Evolutionary conservation across 2,329 filamentous ascomycete species (phyloP).

Genomic region (Phialophora tarda): DNA sequence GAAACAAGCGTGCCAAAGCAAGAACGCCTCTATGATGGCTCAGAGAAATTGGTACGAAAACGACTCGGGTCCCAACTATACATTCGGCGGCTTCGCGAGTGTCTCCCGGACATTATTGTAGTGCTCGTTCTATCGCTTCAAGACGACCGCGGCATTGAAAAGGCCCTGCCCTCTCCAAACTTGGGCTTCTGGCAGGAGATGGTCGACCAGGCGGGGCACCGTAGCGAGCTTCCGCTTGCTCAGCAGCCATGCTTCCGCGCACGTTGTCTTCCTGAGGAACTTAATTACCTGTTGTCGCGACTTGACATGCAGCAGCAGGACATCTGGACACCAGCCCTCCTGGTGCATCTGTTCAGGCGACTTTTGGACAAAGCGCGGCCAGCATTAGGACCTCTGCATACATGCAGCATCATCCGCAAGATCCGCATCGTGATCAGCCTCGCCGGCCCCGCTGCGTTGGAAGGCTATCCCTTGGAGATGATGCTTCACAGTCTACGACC

Average conservation of each 20-base stretch:
- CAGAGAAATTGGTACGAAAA: slow-evolving; percentile 68
- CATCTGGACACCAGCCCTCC: slow-evolving; percentile 77
- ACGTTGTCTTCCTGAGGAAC: slow-evolving; percentile 74
- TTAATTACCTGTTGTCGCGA: slow-evolving; percentile 77
- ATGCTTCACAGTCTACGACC: slow-evolving; percentile 78
- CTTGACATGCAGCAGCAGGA: slow-evolving; percentile 67
- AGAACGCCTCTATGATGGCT: slow-evolving; percentile 59
- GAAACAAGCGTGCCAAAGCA: slow-evolving; percentile 63
- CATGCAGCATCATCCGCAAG: slow-evolving; percentile 84
- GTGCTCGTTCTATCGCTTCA: slow-evolving; percentile 77
- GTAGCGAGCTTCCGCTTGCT: slow-evolving; percentile 69
- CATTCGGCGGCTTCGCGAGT: slow-evolving; percentile 65
- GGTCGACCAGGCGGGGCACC: slow-evolving; percentile 69
- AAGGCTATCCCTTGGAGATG: slow-evolving; percentile 88
- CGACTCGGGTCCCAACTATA: slow-evolving; percentile 71
- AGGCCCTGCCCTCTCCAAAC: slow-evolving; percentile 55
- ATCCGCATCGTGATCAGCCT: slow-evolving; percentile 80
- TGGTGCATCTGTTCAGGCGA: slow-evolving; percentile 74
- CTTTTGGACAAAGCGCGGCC: slow-evolving; percentile 81
- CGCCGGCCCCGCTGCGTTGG: slow-evolving; percentile 72
- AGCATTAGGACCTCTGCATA: slow-evolving; percentile 83
- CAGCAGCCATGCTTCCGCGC: slow-evolving; percentile 88
- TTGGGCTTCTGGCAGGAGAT: slow-evolving; percentile 66
- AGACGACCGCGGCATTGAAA: slow-evolving; percentile 76
- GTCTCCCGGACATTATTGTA: slow-evolving; percentile 78